Percentiles rank a stretch among this genome's conserved stretches.
These are phyloP conservation scores for Auriscalpium vulgare DNA, from an alignment of 768 basidiomycete genomes.

Conservation along the genomic window DNA sequence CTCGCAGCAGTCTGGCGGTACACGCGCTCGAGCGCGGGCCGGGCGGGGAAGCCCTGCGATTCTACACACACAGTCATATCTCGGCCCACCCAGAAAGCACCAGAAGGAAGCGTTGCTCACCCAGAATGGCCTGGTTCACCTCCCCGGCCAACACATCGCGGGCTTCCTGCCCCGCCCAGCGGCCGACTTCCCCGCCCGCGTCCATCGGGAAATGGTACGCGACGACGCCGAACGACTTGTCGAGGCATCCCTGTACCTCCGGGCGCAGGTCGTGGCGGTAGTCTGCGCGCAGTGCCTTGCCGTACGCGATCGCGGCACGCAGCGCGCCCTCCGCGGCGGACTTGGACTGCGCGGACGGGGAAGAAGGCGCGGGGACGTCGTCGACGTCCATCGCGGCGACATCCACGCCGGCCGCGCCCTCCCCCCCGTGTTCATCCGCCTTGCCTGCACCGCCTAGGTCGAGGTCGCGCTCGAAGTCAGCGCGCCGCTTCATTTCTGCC, in stretches of 20 bases:
- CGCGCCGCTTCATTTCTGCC: constrained; percentile 11
- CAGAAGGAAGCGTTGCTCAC: constrained; percentile 33
- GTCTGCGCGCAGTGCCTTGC: constrained; percentile 59
- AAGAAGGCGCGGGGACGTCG: constrained; percentile 17
- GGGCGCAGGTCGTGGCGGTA: constrained; percentile 56
- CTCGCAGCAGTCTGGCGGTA: constrained; percentile 69
- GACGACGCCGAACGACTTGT: constrained; percentile 70
- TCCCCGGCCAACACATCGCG: constrained; percentile 63
- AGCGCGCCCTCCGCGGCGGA: constrained; percentile 41
- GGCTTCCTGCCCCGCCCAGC: constrained; percentile 61
- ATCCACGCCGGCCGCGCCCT: constrained; percentile 8
- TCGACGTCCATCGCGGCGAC: constrained; percentile 54
- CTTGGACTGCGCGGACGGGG: constrained; percentile 3
- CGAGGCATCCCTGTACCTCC: constrained; percentile 59
- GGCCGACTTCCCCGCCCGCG: constrained; percentile 56
- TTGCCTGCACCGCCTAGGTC: background rate
- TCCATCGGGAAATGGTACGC: constrained; percentile 71
- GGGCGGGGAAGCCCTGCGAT: constrained; percentile 68
- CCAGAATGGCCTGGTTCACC: constrained; percentile 75
- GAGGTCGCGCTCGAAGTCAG: background rate
- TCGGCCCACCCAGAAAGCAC: background rate
- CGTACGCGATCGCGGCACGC: constrained; percentile 63
- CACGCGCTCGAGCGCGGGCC: constrained; percentile 65
- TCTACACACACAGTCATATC: constrained; percentile 32
- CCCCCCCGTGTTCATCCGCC: constrained; percentile 15